phyloP scores from a whole-genome alignment of 495 filamentous ascomycete genomes.

The Penicillium arizonense region DNA sequence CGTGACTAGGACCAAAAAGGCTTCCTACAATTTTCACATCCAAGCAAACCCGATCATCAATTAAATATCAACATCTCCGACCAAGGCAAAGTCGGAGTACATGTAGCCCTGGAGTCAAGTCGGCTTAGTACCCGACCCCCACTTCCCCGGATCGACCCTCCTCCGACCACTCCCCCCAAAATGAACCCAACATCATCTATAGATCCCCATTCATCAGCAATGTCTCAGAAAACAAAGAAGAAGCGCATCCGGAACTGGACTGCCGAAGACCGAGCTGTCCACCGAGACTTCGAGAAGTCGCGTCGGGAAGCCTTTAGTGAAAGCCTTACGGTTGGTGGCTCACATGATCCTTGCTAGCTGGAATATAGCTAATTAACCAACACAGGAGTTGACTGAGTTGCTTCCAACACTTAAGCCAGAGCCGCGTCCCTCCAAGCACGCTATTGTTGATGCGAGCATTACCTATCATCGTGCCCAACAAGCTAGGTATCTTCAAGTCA shows the following conservation, averaged over 20 bases:
- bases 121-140: not conserved
- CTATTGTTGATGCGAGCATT: conserved; percentile 18
- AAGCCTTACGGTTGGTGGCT: conserved; percentile 8
- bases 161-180: not conserved
- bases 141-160: not conserved
- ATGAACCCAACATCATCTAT: not conserved
- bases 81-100: no score
- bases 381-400: conserved; percentile 10
- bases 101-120: no score
- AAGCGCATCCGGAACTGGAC: conserved; percentile 19
- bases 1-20: no score
- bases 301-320: conserved; percentile 17
- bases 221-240: conserved; percentile 9
- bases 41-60: no score
- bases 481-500: not conserved
- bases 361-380: not conserved
- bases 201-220: not conserved
- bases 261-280: conserved; percentile 15
- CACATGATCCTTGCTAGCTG: not conserved
- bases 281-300: conserved; percentile 19
- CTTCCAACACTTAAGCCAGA: conserved; percentile 13
- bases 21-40: no score
- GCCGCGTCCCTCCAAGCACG: conserved; percentile 15
- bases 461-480: conserved; percentile 14
- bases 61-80: no score